phyloP scores from a whole-genome alignment of 371 early-diverging fungal genomes.

The Saksenaea oblongispora region DNA sequence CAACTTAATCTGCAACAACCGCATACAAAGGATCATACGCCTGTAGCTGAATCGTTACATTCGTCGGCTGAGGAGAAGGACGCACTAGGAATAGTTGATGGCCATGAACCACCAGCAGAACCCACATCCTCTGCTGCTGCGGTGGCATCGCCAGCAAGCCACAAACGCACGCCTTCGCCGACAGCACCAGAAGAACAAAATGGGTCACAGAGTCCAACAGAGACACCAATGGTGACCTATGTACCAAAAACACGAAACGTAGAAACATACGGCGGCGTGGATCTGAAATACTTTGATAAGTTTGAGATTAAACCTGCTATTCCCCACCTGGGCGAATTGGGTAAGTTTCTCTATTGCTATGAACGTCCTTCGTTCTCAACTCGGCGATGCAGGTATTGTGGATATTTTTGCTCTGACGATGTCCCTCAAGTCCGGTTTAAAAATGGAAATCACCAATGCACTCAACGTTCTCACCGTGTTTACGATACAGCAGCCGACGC shows the following conservation, averaged over 20 bases:
- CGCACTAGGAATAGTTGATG: neutral
- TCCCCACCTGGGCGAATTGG: conserved; percentile 61
- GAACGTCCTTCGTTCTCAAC: neutral
- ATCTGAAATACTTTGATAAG: conserved; percentile 66
- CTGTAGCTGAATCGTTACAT: conserved; percentile 5
- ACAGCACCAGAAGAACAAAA: conserved; percentile 2
- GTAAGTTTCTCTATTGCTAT: conserved; percentile 22
- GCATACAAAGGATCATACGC: neutral
- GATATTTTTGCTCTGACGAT: conserved; percentile 77
- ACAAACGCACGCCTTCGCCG: conserved; percentile 6
- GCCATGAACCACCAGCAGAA: neutral
- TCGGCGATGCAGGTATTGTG: conserved; percentile 50
- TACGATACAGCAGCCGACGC: conserved; percentile 31
- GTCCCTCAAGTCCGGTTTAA: conserved; percentile 76
- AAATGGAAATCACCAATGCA: conserved; percentile 72
- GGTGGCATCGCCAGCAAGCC: conserved; percentile 5
- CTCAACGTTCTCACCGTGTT: conserved; percentile 69
- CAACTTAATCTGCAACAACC: conserved; percentile 15
- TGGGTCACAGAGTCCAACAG: conserved; percentile 11
- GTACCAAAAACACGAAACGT: conserved; percentile 54
- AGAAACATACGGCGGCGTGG: conserved; percentile 77
- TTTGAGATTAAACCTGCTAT: conserved; percentile 57
- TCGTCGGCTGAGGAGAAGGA: conserved; percentile 5
- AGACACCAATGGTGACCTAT: conserved; percentile 30
- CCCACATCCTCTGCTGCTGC: conserved; percentile 7